Conservation (phyloP, 2,329 filamentous ascomycete species). For the Stagonosporopsis chrysanthemi region DNA sequence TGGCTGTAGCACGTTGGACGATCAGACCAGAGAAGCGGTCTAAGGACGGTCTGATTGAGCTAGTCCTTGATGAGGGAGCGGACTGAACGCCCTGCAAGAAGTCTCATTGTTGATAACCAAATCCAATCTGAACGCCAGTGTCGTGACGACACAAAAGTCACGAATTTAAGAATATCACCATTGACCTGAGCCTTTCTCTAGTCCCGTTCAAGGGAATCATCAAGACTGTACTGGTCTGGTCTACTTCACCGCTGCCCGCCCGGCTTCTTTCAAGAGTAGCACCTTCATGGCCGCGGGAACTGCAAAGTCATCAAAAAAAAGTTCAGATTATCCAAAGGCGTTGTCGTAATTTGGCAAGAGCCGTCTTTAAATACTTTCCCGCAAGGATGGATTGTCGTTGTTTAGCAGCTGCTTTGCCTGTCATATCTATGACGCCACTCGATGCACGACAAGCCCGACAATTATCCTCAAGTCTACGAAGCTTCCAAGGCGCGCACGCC, state of each 20-base stretch:
- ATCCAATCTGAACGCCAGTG: neutral
- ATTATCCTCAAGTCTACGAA: neutral
- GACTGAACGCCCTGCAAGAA: neutral
- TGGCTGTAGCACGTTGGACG: conserved; percentile 37
- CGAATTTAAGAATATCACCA: neutral
- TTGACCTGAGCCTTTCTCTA: neutral
- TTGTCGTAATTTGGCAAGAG: neutral
- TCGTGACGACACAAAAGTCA: neutral
- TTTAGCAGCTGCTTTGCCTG: neutral
- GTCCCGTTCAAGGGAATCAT: no score
- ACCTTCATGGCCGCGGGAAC: no score
- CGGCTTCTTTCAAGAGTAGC: no score
- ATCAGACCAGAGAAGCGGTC: conserved; percentile 25
- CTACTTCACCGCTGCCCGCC: neutral
- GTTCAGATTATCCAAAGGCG: no score
- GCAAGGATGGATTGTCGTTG: neutral
- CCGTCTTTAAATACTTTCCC: neutral
- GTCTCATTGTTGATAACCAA: neutral
- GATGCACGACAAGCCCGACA: neutral
- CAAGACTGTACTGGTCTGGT: neutral
- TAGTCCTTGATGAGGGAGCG: conserved; percentile 23
- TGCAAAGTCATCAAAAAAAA: neutral
- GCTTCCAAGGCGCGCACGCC: conserved; percentile 12
- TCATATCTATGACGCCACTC: conserved; percentile 1
- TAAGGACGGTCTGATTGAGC: conserved; percentile 25